A percentile compares a stretch with the other conserved stretches of the same genome.
These are phyloP conservation scores for Taxillus chinensis DNA, from an alignment of 164 flowering plant species.

Conservation along the genomic window DNA sequence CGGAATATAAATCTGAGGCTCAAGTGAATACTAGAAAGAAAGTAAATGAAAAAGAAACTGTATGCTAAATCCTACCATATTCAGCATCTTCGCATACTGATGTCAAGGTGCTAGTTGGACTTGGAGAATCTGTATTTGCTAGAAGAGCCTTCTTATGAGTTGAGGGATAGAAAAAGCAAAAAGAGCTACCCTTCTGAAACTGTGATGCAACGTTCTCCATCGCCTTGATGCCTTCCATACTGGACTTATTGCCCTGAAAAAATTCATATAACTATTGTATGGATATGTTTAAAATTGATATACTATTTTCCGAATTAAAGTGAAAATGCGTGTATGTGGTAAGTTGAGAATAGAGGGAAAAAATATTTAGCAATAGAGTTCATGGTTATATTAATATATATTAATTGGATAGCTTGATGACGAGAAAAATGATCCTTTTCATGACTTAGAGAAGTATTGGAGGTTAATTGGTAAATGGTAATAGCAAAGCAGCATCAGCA, in stretches of 20 bases:
- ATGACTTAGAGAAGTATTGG: too few species aligned
- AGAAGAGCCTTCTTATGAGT: conserved; percentile 20
- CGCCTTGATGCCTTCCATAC: neutral
- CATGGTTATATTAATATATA: too few species aligned
- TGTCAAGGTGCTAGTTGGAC: conserved; percentile 44
- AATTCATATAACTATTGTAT: neutral
- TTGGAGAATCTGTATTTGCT: conserved; percentile 48
- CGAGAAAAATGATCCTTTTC: too few species aligned
- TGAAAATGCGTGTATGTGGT: neutral
- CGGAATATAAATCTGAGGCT: conserved; percentile 38
- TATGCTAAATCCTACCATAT: neutral
- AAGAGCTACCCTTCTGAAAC: neutral
- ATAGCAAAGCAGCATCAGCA: neutral
- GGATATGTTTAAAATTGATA: neutral
- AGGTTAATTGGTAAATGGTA: too few species aligned
- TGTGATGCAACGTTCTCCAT: neutral
- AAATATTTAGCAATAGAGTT: too few species aligned
- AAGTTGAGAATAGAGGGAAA: too few species aligned
- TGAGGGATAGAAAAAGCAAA: neutral
- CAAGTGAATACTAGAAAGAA: too few species aligned
- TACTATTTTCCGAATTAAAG: neutral
- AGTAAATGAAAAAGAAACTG: too few species aligned
- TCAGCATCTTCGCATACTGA: conserved; percentile 78
- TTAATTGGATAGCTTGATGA: too few species aligned
- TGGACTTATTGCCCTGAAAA: neutral